Percentiles rank a stretch among this genome's conserved stretches.
Evolutionary conservation across 1,284 basidiomycete species (phyloP).

Genomic region (Gymnopus androsaceus): DNA sequence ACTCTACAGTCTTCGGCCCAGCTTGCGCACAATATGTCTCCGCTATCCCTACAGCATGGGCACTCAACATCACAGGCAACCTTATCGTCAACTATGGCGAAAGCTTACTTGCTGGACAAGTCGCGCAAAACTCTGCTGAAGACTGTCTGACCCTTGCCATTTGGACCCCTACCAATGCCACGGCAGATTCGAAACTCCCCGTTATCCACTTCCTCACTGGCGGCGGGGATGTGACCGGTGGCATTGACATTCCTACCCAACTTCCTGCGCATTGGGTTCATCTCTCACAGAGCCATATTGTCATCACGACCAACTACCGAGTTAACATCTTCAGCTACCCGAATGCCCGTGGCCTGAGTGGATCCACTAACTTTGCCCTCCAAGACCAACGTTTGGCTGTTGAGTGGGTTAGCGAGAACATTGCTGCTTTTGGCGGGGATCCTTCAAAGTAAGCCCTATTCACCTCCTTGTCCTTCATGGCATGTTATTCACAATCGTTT

Average conservation of each 20-base stretch:
- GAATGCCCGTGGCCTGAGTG: neutral
- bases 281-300: constrained; percentile 2
- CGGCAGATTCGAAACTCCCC: neutral
- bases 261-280: constrained; percentile 5
- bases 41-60: constrained; percentile 1
- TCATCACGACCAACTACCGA: constrained; percentile 5
- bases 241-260: constrained; percentile 2
- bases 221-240: neutral
- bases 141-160: constrained; percentile 4
- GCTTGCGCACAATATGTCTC: constrained; percentile 3
- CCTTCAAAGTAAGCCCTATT: constrained; percentile 15
- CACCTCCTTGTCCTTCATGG: no score
- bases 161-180: constrained; percentile 1
- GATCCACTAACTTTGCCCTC: constrained; percentile 12
- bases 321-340: constrained; percentile 5
- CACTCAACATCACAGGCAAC: constrained; percentile 2
- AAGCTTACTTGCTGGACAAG: neutral
- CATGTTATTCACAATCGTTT: no score
- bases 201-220: neutral
- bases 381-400: constrained; percentile 18
- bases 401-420: constrained; percentile 19
- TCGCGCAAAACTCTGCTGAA: constrained; percentile 1
- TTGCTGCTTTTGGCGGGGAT: constrained; percentile 20
- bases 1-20: constrained; percentile 1
- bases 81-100: constrained; percentile 7